Evolutionary conservation across 495 filamentous ascomycete genomes (phyloP).

Genomic region (Aspergillus homomorphus): DNA sequence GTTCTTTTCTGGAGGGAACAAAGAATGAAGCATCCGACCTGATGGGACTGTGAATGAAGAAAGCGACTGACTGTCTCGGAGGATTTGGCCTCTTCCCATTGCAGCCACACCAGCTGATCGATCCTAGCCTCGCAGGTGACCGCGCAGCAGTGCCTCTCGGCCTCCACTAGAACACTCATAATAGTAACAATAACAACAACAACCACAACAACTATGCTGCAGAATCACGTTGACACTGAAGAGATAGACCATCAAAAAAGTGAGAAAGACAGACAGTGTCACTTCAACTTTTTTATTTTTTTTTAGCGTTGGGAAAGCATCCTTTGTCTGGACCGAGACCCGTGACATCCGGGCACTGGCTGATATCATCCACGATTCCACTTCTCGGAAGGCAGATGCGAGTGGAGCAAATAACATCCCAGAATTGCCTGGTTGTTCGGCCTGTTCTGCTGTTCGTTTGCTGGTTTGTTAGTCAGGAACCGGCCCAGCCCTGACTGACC

Average conservation of each 20-base stretch:
- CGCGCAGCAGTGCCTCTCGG: neutral
- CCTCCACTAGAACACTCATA: no score
- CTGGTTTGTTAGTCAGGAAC: conserved; percentile 23
- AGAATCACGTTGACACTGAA: neutral
- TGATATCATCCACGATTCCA: conserved; percentile 13
- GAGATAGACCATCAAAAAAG: no score
- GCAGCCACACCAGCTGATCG: neutral
- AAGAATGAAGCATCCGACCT: neutral
- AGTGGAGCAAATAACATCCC: conserved; percentile 24
- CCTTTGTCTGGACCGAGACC: neutral
- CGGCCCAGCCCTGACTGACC: conserved; percentile 4
- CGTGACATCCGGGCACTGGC: conserved; percentile 2
- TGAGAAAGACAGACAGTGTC: no score
- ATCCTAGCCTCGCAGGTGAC: neutral
- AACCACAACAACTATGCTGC: neutral
- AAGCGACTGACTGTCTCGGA: neutral
- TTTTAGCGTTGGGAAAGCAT: neutral
- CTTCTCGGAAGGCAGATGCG: conserved; percentile 21
- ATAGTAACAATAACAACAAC: no score
- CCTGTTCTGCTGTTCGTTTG: conserved; percentile 13
- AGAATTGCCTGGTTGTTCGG: neutral
- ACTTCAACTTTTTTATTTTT: neutral
- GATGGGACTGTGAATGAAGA: neutral
- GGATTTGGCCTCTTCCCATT: neutral
- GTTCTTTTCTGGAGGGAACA: neutral